Evolutionary conservation across 1,284 basidiomycete genomes (phyloP), one percentile per base, ranked within the genome.

Genomic region (Takashimella koratensis): DNA sequence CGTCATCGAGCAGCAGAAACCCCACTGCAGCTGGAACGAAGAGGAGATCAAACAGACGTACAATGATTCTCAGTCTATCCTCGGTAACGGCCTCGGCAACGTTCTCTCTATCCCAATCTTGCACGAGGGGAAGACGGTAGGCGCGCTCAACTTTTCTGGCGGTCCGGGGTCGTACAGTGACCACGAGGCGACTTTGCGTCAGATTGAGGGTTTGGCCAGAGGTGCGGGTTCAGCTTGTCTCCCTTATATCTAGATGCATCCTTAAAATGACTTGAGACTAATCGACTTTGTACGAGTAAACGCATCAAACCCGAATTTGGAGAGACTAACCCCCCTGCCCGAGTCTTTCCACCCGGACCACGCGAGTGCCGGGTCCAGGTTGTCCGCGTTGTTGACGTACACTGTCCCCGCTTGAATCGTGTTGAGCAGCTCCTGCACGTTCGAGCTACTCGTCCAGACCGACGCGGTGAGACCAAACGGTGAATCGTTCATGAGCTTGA

Each of bases 291-390:
- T 60, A 47, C 68, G 58, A n/a, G 67, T 72, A 26, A 77, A 60
- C 48, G 73, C 70, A 53, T 73, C 74, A 54, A 71, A 77, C 1
- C 74, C 73, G 58, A 91, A 90, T 67, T 86, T 86, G 70, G 88
- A 91, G 64, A 97, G 77, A 66, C 88, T 92, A 58, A 97, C 79
- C 2, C 95, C 95, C 26, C 91, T 79, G 19, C 95, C 94, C 52
- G 88, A 91, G 69, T 96, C 80, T 79, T 97, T 98, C 53, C 91
- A 87, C 2, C 94, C 94, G 1, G 87, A 89, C 94, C 95, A 98
- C 1, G 90, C 84, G 2, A 97, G 78, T 1, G 91, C 90, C 2
- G 94, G 93, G 69, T 97, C 93, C 40, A 95, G 81, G 67, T 81
- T 86, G 73, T 96, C 93, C 59, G 88, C 90, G 80, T 89, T 80